phyloP scores from a whole-genome alignment of 164 flowering plant genomes.

The Protea cynaroides region DNA sequence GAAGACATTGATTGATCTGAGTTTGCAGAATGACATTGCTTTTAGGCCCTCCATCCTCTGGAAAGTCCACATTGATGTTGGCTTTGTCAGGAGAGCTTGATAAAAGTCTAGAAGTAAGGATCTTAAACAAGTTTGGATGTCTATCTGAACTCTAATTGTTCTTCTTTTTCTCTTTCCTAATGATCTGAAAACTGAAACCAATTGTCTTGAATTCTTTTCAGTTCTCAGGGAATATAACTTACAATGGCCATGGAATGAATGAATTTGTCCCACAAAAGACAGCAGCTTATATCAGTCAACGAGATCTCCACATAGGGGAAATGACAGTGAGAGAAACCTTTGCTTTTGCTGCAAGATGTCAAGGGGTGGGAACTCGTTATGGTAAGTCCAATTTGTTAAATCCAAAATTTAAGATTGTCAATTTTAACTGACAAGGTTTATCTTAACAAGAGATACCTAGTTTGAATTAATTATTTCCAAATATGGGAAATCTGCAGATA shows the following conservation, averaged over 20 bases:
- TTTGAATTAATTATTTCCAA: neutral
- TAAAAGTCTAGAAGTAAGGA: slow-evolving; percentile 16
- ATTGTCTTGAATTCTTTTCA: slow-evolving; percentile 4
- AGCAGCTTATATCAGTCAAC: no score
- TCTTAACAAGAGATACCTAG: slow-evolving; percentile 6
- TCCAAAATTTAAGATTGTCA: neutral
- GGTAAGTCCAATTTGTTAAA: slow-evolving; percentile 20
- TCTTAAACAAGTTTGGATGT: neutral
- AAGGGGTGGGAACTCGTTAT: slow-evolving; percentile 52
- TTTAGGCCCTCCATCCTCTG: no score
- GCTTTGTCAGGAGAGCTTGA: slow-evolving; percentile 1
- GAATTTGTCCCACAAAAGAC: no score
- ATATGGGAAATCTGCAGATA: slow-evolving; percentile 31
- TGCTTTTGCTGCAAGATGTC: slow-evolving; percentile 4
- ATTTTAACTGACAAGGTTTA: no score
- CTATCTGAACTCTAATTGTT: neutral
- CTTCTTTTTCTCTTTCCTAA: neutral
- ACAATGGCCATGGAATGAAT: no score
- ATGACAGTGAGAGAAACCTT: no score
- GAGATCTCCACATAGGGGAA: no score
- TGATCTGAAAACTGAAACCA: neutral
- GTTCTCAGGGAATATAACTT: slow-evolving; percentile 32
- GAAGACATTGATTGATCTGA: neutral
- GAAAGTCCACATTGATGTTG: no score
- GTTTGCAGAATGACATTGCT: neutral